Evolutionary conservation across 768 basidiomycete genomes (phyloP), one percentile per base, ranked within the genome.

Genomic region (Xanthoconium stramineum): DNA sequence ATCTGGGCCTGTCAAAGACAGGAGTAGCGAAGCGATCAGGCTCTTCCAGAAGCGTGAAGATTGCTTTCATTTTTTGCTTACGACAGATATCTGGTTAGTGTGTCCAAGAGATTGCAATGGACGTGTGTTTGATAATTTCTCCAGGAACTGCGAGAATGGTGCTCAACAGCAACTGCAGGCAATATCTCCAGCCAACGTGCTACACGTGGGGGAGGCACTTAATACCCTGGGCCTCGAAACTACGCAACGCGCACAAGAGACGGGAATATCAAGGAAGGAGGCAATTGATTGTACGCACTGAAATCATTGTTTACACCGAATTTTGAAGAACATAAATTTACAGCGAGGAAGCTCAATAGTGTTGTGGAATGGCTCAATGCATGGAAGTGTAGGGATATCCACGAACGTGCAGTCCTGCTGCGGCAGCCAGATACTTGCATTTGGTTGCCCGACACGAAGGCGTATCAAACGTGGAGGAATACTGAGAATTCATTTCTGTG

Each of bases 371-470:
- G 53, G 55, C 50, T 64, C 0, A 12, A 33, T 24, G 50, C 53
- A 20, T 55, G 46, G 51, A 52, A n/a, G 2, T 61, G 46, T 38
- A 33, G 30, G 13, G 54, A 38, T 1, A 62, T 8, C 2, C 51
- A 58, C 7, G 30, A 28, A 29, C 29, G 30, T 19, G 56, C 40
- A 0, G n/a, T 24, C 2, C n/a, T 7, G 20, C 6, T 55, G 7
- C 52, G 52, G 1, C 60, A 62, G 2, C 47, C 33, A 0, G 56
- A 38, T 14, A 64, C 59, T 3, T 65, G 63, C 6, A 20, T 6
- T 8, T 64, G 63, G 63, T 32, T 63, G 15, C 50, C 35, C 3
- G 30, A n/a, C 1, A 60, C 43, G 24, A 28, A 38, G 1, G 35
- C 40, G 0, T 63, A 28, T 8, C 49, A 44, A 15, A 19, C 11